These are phyloP conservation scores for Scheffersomyces insectosa DNA, from an alignment of 1,139 yeast species.

Conservation along the genomic window DNA sequence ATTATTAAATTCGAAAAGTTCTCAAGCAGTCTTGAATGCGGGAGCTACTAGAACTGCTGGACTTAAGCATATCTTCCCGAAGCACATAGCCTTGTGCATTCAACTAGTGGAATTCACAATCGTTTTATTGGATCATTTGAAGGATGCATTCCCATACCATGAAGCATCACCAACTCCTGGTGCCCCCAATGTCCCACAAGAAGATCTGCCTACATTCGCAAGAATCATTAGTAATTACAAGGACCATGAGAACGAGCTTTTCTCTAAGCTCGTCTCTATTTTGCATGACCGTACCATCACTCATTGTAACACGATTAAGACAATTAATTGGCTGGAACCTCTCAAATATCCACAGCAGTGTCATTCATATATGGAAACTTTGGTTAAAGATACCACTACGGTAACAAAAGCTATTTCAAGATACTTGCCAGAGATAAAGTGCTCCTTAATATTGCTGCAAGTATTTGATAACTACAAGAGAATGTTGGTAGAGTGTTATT, in stretches of 20 bases:
- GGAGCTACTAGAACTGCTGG: slow-evolving; percentile 80
- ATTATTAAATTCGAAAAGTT: slow-evolving; percentile 54
- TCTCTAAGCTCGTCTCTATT: slow-evolving; percentile 62
- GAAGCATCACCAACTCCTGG: slow-evolving; percentile 3
- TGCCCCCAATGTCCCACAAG: slow-evolving; percentile 12
- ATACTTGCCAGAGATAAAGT: slow-evolving; percentile 56
- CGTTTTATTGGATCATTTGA: slow-evolving; percentile 21
- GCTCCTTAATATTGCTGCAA: slow-evolving; percentile 50
- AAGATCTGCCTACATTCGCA: slow-evolving; percentile 36
- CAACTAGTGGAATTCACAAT: slow-evolving; percentile 52
- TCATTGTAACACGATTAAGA: slow-evolving; percentile 48
- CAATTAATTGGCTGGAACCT: slow-evolving; percentile 53
- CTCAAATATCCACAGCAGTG: slow-evolving; percentile 44
- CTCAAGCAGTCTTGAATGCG: slow-evolving; percentile 69
- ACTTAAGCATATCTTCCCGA: slow-evolving; percentile 71
- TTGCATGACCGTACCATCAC: slow-evolving; percentile 65
- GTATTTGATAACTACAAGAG: slow-evolving; percentile 64
- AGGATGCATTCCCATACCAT: slow-evolving; percentile 16
- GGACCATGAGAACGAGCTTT: slow-evolving; percentile 69
- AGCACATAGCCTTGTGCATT: slow-evolving; percentile 68
- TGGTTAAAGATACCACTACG: slow-evolving; percentile 67
- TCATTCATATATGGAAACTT: slow-evolving; percentile 63
- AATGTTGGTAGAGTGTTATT: slow-evolving; percentile 54
- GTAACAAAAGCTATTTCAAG: slow-evolving; percentile 61
- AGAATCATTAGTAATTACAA: slow-evolving; percentile 38